A percentile compares a stretch with the other conserved stretches of the same genome.
Evolutionary conservation across 257 asterid genomes (phyloP).

Genomic region (Mitragyna speciosa): DNA sequence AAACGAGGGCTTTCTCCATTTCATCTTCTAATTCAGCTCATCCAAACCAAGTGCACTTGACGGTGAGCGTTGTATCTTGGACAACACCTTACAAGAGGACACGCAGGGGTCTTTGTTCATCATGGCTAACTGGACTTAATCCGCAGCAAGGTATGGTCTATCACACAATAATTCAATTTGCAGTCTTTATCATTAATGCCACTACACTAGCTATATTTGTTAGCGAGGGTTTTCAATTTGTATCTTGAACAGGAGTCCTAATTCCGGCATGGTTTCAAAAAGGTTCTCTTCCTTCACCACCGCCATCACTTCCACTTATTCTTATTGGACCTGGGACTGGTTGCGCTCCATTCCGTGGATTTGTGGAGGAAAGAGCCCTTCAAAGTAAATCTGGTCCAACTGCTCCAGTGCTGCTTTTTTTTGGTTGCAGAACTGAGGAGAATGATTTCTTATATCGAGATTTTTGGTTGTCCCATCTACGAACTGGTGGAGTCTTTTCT

Average conservation of each 20-base stretch:
- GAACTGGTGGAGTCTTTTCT: conserved; percentile 65
- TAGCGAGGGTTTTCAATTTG: background rate
- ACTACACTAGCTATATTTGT: background rate
- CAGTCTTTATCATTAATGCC: background rate
- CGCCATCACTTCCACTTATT: conserved; percentile 78
- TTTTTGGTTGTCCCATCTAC: conserved; percentile 73
- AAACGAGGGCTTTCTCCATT: conserved; percentile 84
- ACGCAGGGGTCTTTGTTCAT: conserved; percentile 83
- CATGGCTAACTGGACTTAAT: conserved; percentile 89
- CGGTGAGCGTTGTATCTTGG: conserved; percentile 80
- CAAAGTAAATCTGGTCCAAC: conserved; percentile 58
- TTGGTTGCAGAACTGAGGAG: conserved; percentile 78
- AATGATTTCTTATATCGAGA: conserved; percentile 74
- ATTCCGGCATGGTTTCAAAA: conserved; percentile 80
- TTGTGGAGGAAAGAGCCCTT: conserved; percentile 78
- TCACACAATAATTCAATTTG: background rate
- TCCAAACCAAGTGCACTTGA: conserved; percentile 84
- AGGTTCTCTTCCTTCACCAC: conserved; percentile 83
- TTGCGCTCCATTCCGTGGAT: conserved; percentile 92
- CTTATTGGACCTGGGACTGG: conserved; percentile 99
- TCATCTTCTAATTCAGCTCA: conserved; percentile 77
- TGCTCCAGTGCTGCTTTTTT: conserved; percentile 80
- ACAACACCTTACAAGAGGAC: conserved; percentile 89
- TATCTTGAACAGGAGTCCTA: conserved; percentile 49
- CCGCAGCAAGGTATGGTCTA: conserved; percentile 58